phyloP scores from a whole-genome alignment of 2,329 filamentous ascomycete species.

The Pestalotiopsis sp. region DNA sequence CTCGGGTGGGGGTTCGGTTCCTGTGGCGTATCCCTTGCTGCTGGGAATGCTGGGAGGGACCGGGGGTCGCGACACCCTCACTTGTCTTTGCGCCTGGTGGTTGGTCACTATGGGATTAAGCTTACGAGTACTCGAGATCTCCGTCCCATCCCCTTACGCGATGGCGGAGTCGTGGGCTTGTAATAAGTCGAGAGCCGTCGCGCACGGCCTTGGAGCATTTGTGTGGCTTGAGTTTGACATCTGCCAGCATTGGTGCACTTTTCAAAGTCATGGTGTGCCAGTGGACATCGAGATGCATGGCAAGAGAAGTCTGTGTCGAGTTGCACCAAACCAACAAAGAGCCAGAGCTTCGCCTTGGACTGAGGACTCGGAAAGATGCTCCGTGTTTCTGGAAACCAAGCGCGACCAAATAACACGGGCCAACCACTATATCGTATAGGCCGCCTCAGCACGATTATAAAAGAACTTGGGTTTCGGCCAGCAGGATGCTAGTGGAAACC shows the following conservation, averaged over 20 bases:
- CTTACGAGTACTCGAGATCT: neutral
- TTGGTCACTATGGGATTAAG: neutral
- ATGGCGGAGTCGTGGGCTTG: neutral
- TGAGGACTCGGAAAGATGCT: no score
- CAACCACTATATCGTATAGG: neutral
- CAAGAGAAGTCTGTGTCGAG: no score
- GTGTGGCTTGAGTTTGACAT: no score
- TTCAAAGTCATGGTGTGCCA: no score
- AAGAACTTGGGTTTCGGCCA: neutral
- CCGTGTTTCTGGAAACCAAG: no score
- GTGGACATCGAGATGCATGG: no score
- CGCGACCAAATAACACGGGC: no score
- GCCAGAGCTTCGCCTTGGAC: no score
- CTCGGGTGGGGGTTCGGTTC: neutral
- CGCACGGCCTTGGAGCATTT: no score
- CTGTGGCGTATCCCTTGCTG: neutral
- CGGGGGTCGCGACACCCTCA: neutral
- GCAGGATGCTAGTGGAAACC: neutral
- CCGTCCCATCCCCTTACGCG: neutral
- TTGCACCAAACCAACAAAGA: no score
- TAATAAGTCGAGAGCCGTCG: no score
- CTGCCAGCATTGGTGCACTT: no score
- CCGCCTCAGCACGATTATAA: neutral
- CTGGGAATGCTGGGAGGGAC: neutral
- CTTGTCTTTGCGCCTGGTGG: neutral